Base-by-base conservation (phyloP, 495 filamentous ascomycete species). In the Penicillium pulvis region DNA sequence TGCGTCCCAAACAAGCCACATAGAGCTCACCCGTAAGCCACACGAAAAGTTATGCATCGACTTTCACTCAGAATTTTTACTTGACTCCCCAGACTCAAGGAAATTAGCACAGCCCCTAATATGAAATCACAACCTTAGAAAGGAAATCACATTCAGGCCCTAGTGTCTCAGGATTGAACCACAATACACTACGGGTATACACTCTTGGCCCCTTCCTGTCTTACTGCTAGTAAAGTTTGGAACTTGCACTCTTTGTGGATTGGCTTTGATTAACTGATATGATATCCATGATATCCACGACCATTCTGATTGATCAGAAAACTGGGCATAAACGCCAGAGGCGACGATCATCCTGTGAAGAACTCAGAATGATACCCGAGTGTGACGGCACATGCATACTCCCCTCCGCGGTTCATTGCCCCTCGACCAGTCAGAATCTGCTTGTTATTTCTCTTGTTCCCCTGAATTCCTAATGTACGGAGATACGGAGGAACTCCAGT, bases 1-100 rank as follows among this genome's bases (percentile, higher is more conserved):
- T 51, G 48, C 53, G n/a, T 28, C 53, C 42, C 26, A 46, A 61
- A 56, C 53, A 56, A 60, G 58, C 58, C 58, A 60, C 58, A 50
- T 19, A 45, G 7, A 42, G 28, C 42, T 58, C 50, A 42, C 39
- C 55, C 47, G 47, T 24, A 39, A 49, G 58, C 58, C 58, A 61
- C 58, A 57, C 46, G 43, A 46, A 46, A 28, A 41, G 14, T 41
- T 41, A 41, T 41, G 39, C 39, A 41, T 17, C 16, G 3, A 28
- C 28, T 23, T 23, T 23, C 20, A 28, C 4, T 2, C 28, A 28
- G 28, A 28, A 28, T 28, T 28, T 28, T 28, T 28, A 28, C 28
- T 23, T 23, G 2, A 23, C 28, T 5, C 28, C 28, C 28, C 28
- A 28, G 28, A 28, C 28, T 28, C 6, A 23, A 23, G 20, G 28